phyloP scores from a whole-genome alignment of 116 monocot species.

The Cymodocea nodosa region DNA sequence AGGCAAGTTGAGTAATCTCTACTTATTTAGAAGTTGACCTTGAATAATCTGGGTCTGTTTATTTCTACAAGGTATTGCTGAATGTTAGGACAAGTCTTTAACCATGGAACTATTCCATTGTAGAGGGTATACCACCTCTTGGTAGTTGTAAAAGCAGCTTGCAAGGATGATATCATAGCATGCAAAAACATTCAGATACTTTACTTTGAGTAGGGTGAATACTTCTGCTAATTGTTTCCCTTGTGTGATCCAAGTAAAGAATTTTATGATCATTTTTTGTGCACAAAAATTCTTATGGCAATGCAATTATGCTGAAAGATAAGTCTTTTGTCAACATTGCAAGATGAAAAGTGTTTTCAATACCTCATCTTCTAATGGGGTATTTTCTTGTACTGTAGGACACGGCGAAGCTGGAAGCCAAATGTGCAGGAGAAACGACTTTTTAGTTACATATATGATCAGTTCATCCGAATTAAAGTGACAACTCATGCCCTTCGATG shows the following conservation, averaged over 20 bases:
- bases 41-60: no score
- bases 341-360: background rate
- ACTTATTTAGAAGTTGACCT: no score
- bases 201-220: background rate
- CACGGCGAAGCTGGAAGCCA: constrained; percentile 76
- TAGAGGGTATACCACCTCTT: background rate
- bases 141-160: background rate
- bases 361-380: background rate
- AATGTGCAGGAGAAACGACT: constrained; percentile 92
- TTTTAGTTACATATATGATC: constrained; percentile 79
- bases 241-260: background rate
- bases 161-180: background rate
- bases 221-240: background rate
- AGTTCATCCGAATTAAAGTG: constrained; percentile 72
- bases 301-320: no score
- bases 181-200: no score
- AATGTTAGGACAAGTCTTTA: no score
- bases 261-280: background rate
- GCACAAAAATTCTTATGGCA: background rate
- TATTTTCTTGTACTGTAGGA: constrained; percentile 21
- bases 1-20: no score
- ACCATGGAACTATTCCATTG: no score
- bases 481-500: constrained; percentile 86
- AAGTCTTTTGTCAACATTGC: no score
- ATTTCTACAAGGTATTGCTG: no score